These are phyloP conservation scores for Psilocybe azurescens DNA, from an alignment of 768 basidiomycete genomes.

Conservation along the genomic window DNA sequence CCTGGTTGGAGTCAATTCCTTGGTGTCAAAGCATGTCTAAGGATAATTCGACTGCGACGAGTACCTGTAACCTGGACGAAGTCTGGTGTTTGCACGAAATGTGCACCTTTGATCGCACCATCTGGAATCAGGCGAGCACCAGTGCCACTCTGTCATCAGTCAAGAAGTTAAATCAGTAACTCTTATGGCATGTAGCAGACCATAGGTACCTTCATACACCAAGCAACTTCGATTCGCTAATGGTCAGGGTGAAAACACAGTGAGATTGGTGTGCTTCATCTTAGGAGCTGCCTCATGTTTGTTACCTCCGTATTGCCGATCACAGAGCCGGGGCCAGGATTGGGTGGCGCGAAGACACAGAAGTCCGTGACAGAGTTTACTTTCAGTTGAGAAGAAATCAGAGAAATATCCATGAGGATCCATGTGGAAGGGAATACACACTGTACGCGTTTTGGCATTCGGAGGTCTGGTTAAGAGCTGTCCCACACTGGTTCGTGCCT, in stretches of 20 bases:
- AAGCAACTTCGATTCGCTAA: slow-evolving; percentile 47
- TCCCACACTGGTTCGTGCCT: slow-evolving; percentile 72
- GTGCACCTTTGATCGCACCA: slow-evolving; percentile 70
- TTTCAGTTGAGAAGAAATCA: slow-evolving; percentile 25
- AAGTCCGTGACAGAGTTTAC: slow-evolving; percentile 64
- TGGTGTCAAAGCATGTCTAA: too few relatives aligned
- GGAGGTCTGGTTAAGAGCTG: slow-evolving; percentile 56
- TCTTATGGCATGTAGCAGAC: neutral
- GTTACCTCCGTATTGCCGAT: slow-evolving; percentile 74
- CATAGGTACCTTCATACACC: slow-evolving; percentile 44
- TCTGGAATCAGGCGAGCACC: slow-evolving; percentile 75
- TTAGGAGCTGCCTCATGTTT: neutral
- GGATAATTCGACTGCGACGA: slow-evolving; percentile 6
- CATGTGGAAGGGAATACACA: slow-evolving; percentile 33
- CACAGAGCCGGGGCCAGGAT: slow-evolving; percentile 52
- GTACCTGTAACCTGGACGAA: slow-evolving; percentile 73
- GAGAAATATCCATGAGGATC: slow-evolving; percentile 5
- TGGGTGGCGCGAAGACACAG: slow-evolving; percentile 49
- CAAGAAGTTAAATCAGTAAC: neutral
- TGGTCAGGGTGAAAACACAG: slow-evolving; percentile 3
- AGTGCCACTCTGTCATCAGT: slow-evolving; percentile 50
- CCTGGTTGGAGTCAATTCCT: slow-evolving; percentile 44
- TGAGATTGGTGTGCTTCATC: neutral
- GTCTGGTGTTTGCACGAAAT: slow-evolving; percentile 75
- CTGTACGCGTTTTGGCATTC: slow-evolving; percentile 71